Evolutionary conservation across 176 grass and related monocot genomes (phyloP), one percentile per base, ranked within the genome.

Genomic region (Oryza nivara): DNA sequence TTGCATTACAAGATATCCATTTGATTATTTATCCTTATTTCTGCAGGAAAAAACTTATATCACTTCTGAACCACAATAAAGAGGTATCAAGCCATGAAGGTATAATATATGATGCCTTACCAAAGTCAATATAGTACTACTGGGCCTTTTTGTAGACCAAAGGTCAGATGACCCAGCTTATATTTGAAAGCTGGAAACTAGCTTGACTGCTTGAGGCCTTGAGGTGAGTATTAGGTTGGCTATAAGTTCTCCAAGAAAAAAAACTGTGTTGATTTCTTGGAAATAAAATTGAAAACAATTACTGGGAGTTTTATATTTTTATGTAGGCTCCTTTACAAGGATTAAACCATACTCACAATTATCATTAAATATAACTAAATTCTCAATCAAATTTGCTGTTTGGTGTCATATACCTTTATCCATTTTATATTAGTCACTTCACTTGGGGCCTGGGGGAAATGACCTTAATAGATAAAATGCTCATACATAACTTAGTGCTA

Each of bases 401-500:
- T 78, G 10, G 23, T 32, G 22, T 9, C 54, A 30, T 30, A 11
- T 30, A 5, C 13, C 10, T 60, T 82, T 44, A 5, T 13, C 11
- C 16, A 74, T 82, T 82, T 41, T 56, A 61, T 82, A 44, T 30
- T 73, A 11, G 35, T 36, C 35, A 36, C 35, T 36, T 63, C 22
- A 30, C 14, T 20, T 72, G 22, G 14, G 30, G 17, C 17, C 14
- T 19, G 16, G 17, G 46, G 11, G 7, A 80, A 68, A 36, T 51
- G 10, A 32, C 10, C 20, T 61, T 61, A 61, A 8, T 23, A 80
- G 3, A 80, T 23, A 36, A 80, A 54, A 34, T 60, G 70, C 45
- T 32, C 40, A n/a, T 45, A 65, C 61, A 79, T 19, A 58, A 82
- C 41, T 43, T 23, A 20, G 70, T 48, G 8, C 6, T 25, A n/a